Percentiles rank a stretch among this genome's conserved stretches.
These are phyloP conservation scores for Lentinula detonsa DNA, from an alignment of 768 basidiomycete genomes.

Conservation along the genomic window DNA sequence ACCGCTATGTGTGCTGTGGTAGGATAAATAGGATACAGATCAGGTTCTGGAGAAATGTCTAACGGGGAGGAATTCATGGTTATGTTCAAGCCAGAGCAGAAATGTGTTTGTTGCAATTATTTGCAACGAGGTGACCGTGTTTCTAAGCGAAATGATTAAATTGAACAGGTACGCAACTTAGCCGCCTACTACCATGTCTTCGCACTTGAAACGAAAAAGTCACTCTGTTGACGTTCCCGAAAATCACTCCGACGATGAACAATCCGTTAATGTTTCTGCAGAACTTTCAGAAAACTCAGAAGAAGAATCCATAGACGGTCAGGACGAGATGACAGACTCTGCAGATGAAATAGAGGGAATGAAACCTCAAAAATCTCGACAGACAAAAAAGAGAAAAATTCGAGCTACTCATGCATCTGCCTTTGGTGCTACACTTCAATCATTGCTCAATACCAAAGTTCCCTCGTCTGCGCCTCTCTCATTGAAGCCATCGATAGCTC, in stretches of 20 bases:
- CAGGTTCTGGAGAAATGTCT: slow-evolving; percentile 70
- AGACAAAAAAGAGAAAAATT: slow-evolving; percentile 79
- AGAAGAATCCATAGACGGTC: slow-evolving; percentile 19
- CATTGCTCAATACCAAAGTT: slow-evolving; percentile 63
- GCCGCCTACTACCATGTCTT: slow-evolving; percentile 1
- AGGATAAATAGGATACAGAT: slow-evolving; percentile 76
- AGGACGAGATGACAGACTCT: slow-evolving; percentile 35
- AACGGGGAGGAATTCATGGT: slow-evolving; percentile 18
- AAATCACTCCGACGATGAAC: slow-evolving; percentile 11
- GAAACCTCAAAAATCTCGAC: slow-evolving; percentile 61
- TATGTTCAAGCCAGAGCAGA: background rate
- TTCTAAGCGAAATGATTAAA: background rate
- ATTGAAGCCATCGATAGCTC: slow-evolving; percentile 66
- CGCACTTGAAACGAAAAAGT: slow-evolving; percentile 41
- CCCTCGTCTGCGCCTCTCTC: slow-evolving; percentile 71
- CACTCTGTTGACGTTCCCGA: slow-evolving; percentile 18
- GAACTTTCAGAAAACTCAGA: slow-evolving; percentile 17
- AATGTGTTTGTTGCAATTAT: background rate
- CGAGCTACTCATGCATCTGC: slow-evolving; percentile 69
- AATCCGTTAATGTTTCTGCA: background rate
- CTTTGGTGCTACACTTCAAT: slow-evolving; percentile 72
- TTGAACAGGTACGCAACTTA: background rate
- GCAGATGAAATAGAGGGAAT: slow-evolving; percentile 59
- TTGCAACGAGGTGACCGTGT: background rate
- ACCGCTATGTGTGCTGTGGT: slow-evolving; percentile 54